Evolutionary conservation across 768 basidiomycete species (phyloP).

Genomic region (Lactifluus hygrophoroides): DNA sequence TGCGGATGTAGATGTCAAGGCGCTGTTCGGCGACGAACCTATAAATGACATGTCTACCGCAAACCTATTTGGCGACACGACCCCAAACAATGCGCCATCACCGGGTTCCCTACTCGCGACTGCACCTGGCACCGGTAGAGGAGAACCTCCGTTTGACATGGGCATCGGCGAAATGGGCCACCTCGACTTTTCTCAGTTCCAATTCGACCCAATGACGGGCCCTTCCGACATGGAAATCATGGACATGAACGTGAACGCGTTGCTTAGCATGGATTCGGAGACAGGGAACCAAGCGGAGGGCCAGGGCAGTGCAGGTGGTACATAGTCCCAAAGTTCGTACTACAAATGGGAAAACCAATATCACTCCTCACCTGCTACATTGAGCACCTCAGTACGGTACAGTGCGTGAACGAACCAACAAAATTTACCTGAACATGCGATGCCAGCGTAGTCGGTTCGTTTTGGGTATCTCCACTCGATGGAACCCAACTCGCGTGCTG

Average conservation of each 20-base stretch:
- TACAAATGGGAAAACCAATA: background rate
- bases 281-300: conserved; percentile 2
- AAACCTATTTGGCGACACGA: conserved; percentile 22
- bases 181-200: conserved; percentile 6
- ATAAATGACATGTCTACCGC: conserved; percentile 21
- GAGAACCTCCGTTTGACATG: conserved; percentile 39
- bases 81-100: conserved; percentile 20
- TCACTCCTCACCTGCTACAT: background rate
- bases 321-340: background rate
- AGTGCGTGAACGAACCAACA: background rate
- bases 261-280: conserved; percentile 6
- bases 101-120: conserved; percentile 19
- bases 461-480: background rate
- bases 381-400: background rate
- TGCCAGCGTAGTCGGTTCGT: background rate
- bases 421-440: background rate
- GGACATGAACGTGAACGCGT: conserved; percentile 5
- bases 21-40: conserved; percentile 43
- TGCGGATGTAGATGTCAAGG: conserved; percentile 25
- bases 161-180: conserved; percentile 14
- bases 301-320: conserved; percentile 5
- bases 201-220: conserved; percentile 17
- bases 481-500: background rate
- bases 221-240: conserved; percentile 32
- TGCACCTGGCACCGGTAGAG: conserved; percentile 15